Evolutionary conservation across 129 eudicot genomes (phyloP).

Genomic region (Helichrysum umbraculigerum): DNA sequence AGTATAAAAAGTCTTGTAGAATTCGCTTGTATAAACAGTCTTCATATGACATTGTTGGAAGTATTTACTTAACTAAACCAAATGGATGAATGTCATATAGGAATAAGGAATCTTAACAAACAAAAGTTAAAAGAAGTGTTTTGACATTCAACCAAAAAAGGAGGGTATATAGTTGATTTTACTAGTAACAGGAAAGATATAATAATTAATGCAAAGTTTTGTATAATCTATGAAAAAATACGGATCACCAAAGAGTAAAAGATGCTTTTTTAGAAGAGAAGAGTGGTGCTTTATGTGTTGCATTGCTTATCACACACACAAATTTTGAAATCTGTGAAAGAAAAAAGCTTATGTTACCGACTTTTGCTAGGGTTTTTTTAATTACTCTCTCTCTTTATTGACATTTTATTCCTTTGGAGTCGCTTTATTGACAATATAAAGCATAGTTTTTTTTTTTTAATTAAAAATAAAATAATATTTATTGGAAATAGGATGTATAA

Average conservation of each 20-base stretch:
- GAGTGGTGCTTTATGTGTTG: slow-evolving; percentile 43
- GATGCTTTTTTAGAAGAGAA: slow-evolving; percentile 56
- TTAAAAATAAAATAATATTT: not conserved
- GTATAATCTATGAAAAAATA: slow-evolving; percentile 14
- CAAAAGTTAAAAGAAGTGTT: not conserved
- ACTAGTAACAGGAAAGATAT: not conserved
- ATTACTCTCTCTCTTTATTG: slow-evolving; percentile 52
- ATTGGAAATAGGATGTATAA: slow-evolving; percentile 25
- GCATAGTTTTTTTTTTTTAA: not conserved
- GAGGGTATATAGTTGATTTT: not conserved
- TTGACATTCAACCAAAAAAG: slow-evolving; percentile 9
- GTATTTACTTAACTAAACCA: not conserved
- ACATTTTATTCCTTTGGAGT: slow-evolving; percentile 41
- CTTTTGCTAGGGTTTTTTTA: slow-evolving; percentile 34
- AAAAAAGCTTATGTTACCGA: slow-evolving; percentile 19
- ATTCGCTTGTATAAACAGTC: too few relatives aligned
- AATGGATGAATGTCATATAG: not conserved
- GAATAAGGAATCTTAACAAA: not conserved
- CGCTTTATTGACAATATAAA: slow-evolving; percentile 72
- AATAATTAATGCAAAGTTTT: not conserved
- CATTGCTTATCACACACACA: slow-evolving; percentile 45
- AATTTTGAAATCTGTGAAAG: slow-evolving; percentile 64
- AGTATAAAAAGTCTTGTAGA: too few relatives aligned
- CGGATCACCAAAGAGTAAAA: slow-evolving; percentile 44
- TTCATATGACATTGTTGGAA: not conserved